Base-by-base conservation (phyloP, 257 asterid genomes). In the Haberlea rhodopensis region DNA sequence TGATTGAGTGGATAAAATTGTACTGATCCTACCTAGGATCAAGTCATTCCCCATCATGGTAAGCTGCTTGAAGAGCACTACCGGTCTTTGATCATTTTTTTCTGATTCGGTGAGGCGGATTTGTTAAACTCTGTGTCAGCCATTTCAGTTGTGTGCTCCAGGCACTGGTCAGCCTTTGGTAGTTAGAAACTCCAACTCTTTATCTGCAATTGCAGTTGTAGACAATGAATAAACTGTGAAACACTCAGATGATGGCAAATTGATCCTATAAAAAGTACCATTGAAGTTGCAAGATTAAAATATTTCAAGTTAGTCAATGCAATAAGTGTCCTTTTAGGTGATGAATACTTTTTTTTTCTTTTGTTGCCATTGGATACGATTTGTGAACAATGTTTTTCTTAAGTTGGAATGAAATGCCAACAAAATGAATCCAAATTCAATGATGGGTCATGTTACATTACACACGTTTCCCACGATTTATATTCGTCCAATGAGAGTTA, bases 1-100 rank as follows among this genome's bases (percentile, higher is more conserved):
- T 65, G 62, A 76, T 73, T 71, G 74, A 73, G 62, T 73, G 72
- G 71, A 45, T 55, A 60, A 49, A 62, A 67, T 65, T 69, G 25
- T 28, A 24, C 61, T 18, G 67, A 23, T 70, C 48, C 68, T 24
- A 23, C 62, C 37, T 53, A 45, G 26, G 53, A 45, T 71, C 31
- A n/a, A 32, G 57, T 48, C 45, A 37, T 19, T 63, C 29, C 2
- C 54, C 19, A 21, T 37, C 29, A 27, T 15, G 3, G 45, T 62
- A 20, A 28, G 21, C 6, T 20, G 53, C 31, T 46, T 18, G 26
- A 27, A 21, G 25, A 25, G 68, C n/a, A 37, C 10, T 4, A 11
- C 46, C n/a, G 5, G 3, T 37, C 46, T 11, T 37, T 37, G 46
- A 10, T 37, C 9, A 5, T 63, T 20, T 21, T 22, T 48, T 63